Evolutionary conservation across 1,284 basidiomycete genomes (phyloP).

Genomic region (Cystobasidium slooffiae): DNA sequence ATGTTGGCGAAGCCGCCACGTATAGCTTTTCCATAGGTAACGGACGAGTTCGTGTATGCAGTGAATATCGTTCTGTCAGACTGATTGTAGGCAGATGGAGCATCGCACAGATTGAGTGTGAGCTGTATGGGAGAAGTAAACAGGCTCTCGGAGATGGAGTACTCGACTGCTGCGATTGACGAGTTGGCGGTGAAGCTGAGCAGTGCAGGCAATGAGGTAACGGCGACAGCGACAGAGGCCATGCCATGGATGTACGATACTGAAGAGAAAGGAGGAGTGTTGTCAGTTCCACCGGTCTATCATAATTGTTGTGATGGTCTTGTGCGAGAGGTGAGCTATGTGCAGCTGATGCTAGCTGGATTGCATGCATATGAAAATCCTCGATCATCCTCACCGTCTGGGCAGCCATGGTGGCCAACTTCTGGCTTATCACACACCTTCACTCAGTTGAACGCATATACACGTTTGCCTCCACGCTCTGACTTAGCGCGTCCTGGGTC

Average conservation of each 20-base stretch:
- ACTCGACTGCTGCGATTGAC: constrained; percentile 16
- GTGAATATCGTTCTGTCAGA: constrained; percentile 12
- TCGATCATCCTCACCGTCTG: no score
- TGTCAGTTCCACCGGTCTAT: background rate
- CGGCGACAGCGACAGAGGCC: constrained; percentile 3
- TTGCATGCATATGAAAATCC: no score
- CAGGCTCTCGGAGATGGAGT: constrained; percentile 36
- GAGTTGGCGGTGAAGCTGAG: constrained; percentile 30
- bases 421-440: no score
- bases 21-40: constrained; percentile 15
- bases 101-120: constrained; percentile 47
- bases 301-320: no score
- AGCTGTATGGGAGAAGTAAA: constrained; percentile 15
- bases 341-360: no score
- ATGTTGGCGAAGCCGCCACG: constrained; percentile 45
- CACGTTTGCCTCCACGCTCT: no score
- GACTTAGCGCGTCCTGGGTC: no score
- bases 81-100: constrained; percentile 32
- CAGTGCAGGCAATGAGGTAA: constrained; percentile 10
- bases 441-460: no score
- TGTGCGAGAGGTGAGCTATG: no score
- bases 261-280: background rate
- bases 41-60: constrained; percentile 20
- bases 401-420: no score
- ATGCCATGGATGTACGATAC: background rate